Percentiles rank a stretch among this genome's conserved stretches.
These are phyloP conservation scores for Kuraishia borneana DNA, from an alignment of 805 yeast genomes.

Conservation along the genomic window DNA sequence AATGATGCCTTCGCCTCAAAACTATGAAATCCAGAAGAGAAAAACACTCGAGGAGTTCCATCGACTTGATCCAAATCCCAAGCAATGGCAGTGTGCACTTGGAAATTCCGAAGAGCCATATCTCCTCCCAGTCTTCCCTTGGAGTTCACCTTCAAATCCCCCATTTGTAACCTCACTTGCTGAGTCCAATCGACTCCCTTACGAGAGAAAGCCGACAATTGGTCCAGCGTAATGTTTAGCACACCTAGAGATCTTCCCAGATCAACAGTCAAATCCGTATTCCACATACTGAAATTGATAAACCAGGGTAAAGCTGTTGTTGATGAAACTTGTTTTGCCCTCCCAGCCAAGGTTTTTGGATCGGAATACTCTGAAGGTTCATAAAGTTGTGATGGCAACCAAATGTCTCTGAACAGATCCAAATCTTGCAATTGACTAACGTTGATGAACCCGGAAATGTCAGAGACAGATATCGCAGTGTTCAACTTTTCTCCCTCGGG, in stretches of 20 bases:
- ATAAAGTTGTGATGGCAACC: conserved; percentile 45
- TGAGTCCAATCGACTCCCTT: conserved; percentile 66
- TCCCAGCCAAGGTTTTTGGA: conserved; percentile 25
- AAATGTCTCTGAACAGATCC: conserved; percentile 69
- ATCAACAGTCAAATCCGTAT: conserved; percentile 49
- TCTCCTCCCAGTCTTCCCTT: conserved; percentile 77
- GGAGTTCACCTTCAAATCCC: conserved; percentile 37
- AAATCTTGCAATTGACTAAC: conserved; percentile 83
- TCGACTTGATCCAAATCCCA: conserved; percentile 44
- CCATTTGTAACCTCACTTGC: conserved; percentile 49
- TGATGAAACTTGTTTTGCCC: conserved; percentile 46
- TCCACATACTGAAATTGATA: conserved; percentile 42
- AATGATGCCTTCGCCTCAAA: conserved; percentile 56
- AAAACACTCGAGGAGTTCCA: conserved; percentile 56
- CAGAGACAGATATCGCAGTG: conserved; percentile 36
- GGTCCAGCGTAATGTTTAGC: conserved; percentile 39
- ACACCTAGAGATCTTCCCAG: conserved; percentile 80
- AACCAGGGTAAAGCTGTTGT: conserved; percentile 70
- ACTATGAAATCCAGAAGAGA: conserved; percentile 44
- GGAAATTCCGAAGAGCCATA: conserved; percentile 35
- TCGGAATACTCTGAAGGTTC: conserved; percentile 6
- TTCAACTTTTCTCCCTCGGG: conserved; percentile 4
- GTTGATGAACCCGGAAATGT: conserved; percentile 53
- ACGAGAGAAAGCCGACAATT: conserved; percentile 58
- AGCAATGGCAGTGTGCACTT: conserved; percentile 52